Base-by-base conservation (phyloP, 208 protist species). In the Leishmania major region DNA sequence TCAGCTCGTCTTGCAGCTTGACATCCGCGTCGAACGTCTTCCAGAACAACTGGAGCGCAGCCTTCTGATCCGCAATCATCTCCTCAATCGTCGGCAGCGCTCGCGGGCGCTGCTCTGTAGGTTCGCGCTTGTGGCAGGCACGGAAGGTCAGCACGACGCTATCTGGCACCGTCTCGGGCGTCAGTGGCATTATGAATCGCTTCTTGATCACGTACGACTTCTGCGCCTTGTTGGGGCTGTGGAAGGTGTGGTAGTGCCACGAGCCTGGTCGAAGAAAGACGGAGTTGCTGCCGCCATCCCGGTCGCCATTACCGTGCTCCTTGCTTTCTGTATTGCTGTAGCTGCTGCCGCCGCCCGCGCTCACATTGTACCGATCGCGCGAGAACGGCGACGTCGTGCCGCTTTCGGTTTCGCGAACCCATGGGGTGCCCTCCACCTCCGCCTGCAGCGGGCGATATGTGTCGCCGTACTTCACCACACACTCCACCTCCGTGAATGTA, bases 1-100 rank as follows among this genome's bases (percentile, higher is more conserved):
- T 85, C 45, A 95, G 82, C 80, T 98, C 93, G n/a, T 95, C 93
- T 81, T 96, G 91, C 72, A 94, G 89, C 69, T 94, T 89, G 22
- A 98, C 62, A 77, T 95, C 89, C 53, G 95, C 90, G 80, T 93
- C 81, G 80, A 89, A 93, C 49, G 84, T 91, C 45, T 88, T 82
- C 92, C 93, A 97, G 71, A 97, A 95, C 71, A 86, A 60, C 47
- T 90, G 87, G 22, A 97, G 79, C 11, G 89, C 85, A 3, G 71
- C 47, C 8, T 79, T 72, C 62, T 91, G 88, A 8, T 88, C 76
- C 5, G 85, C 87, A 28, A 96, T 88, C 76, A 95, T 92, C 15
- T 82, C 77, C 67, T 69, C 74, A 40, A 93, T 67, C 1, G 71
- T 83, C 45, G 89, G 88, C 75, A 92, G 91, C 5, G 82, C 57